Evolutionary conservation across 352 stramenopile species (phyloP).

Genomic region (Phytophthora colocasiae): DNA sequence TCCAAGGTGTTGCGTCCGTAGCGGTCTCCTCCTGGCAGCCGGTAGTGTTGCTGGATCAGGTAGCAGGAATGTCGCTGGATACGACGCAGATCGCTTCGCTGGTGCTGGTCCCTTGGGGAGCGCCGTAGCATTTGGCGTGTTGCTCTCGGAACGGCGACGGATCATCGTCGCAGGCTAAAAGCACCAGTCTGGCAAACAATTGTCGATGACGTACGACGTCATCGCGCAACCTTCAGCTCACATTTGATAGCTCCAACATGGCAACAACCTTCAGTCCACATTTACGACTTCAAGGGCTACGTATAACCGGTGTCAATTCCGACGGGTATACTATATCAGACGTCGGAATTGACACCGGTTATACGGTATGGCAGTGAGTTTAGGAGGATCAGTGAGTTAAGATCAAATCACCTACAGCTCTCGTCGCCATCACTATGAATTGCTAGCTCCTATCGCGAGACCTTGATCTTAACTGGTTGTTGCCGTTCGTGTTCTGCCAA

Average conservation of each 20-base stretch:
- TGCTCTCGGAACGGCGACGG: constrained; percentile 5
- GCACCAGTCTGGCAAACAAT: too few species aligned
- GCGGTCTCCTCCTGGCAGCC: constrained; percentile 23
- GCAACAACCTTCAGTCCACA: too few species aligned
- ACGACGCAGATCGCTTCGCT: constrained; percentile 11
- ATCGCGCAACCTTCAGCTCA: constrained; percentile 8
- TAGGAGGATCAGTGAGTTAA: too few species aligned
- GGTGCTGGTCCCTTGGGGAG: constrained; percentile 2
- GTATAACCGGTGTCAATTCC: too few species aligned
- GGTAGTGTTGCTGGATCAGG: constrained; percentile 8
- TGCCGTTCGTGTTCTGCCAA: background rate
- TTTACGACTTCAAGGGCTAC: too few species aligned
- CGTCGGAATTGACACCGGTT: too few species aligned
- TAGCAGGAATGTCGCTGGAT: constrained; percentile 23
- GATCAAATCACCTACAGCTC: too few species aligned
- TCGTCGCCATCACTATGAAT: too few species aligned
- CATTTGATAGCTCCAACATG: background rate
- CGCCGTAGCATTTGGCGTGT: constrained; percentile 1
- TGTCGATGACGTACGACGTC: background rate
- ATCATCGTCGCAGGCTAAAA: constrained; percentile 3
- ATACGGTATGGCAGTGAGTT: too few species aligned
- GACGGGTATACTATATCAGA: too few species aligned
- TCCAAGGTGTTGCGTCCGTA: constrained; percentile 42
- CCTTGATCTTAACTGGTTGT: too few species aligned
- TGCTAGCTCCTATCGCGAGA: too few species aligned